Base-by-base conservation (phyloP, 306 rosid genomes). In the Acacia melanoxylon region DNA sequence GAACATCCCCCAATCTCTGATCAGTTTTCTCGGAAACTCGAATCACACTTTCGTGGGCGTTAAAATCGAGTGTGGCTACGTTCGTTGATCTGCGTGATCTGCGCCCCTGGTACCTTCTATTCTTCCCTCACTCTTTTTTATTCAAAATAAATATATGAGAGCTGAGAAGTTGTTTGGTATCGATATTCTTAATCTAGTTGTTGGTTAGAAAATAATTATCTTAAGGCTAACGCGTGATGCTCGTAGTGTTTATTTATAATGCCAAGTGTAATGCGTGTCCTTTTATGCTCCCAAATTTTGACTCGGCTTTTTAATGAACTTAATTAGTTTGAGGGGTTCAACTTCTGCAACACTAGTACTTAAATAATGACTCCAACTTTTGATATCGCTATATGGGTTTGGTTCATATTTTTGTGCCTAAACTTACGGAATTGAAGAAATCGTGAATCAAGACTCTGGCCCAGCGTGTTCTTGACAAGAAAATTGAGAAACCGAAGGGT, bases 1-100 rank as follows among this genome's bases (percentile, higher is more conserved):
- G 0, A 66, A 1, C 20, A 0, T 84, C 24, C 90, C 90, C 0
- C 10, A 37, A 0, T 79, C 86, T 0, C 86, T 87, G 0, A 2
- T 66, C 12, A n/a, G n/a, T 2, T 87, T 87, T 45, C 78, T 84
- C 0, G 65, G 31, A 1, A 58, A 82, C 69, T 7, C 66, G 11
- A 8, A 46, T 0, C 6, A 52, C 80, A 87, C 86, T 0, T 87
- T 87, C 3, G 9, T 84, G 0, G 90, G 90, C 0, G 88, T 87
- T 10, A 86, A 88, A 17, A 78, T 87, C 3, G 16, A 58, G 10
- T 0, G 90, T 87, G 10, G 67, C 33, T 0, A 87, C 42, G 6
- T 10, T 56, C 1, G 80, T 77, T 48, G 90, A 87, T 33, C 84
- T 87, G 35, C 52, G 24, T n/a, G n/a, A n/a, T n/a, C n/a, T 29